Evolutionary conservation across 176 grass and related monocot genomes (phyloP).

Genomic region (Eleusine coracana): DNA sequence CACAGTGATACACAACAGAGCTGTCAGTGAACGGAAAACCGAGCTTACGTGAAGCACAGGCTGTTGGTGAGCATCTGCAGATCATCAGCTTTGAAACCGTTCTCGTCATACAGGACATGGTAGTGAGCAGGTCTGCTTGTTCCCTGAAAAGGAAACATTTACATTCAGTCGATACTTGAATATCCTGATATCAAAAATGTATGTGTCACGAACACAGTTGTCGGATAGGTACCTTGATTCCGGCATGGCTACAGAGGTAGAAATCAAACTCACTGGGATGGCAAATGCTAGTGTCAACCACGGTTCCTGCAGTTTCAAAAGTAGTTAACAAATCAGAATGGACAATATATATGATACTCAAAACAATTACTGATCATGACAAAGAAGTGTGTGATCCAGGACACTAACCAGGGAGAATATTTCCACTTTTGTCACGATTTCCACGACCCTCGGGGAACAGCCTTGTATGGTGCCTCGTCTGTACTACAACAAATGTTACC

Average conservation of each 20-base stretch:
- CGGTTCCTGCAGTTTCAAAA: not conserved
- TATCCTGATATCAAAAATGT: not conserved
- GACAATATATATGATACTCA: not conserved
- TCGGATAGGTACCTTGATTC: not conserved
- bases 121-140: constrained; percentile 32
- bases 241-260: not conserved
- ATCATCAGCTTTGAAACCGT: not conserved
- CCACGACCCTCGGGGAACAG: not conserved
- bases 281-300: not conserved
- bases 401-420: not conserved
- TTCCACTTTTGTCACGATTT: not conserved
- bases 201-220: not conserved
- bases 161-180: not conserved
- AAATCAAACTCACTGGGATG: not conserved
- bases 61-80: constrained; percentile 19
- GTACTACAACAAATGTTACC: not conserved
- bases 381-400: not conserved
- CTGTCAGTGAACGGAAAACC: not conserved
- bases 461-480: not conserved
- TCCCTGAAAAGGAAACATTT: not conserved
- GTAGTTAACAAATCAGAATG: not conserved
- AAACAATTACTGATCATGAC: not conserved
- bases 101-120: constrained; percentile 23
- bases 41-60: constrained; percentile 16
- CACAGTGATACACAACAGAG: not conserved